phyloP scores from a whole-genome alignment of 129 eudicot genomes.

The Pittosporum tobira region DNA sequence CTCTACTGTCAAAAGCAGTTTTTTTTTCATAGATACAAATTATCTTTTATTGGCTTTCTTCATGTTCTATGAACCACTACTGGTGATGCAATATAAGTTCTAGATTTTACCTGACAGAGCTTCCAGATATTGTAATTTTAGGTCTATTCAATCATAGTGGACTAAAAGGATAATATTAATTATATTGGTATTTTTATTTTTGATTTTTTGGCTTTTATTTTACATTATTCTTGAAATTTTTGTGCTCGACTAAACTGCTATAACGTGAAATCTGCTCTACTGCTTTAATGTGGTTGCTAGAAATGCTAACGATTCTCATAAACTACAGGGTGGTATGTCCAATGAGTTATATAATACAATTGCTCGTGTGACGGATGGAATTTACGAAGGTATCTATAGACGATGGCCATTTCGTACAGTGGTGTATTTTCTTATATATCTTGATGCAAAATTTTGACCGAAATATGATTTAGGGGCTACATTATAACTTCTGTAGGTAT shows the following conservation, averaged over 20 bases:
- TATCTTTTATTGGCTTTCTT: neutral
- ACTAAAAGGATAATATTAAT: neutral
- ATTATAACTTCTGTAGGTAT: constrained; percentile 41
- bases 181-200: too few species aligned
- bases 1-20: neutral
- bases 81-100: neutral
- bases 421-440: neutral
- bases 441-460: neutral
- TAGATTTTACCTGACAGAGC: neutral
- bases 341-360: constrained; percentile 86
- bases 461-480: constrained; percentile 7
- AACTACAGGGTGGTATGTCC: constrained; percentile 97
- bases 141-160: neutral
- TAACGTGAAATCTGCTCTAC: too few species aligned
- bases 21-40: neutral
- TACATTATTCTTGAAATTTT: too few species aligned
- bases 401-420: neutral
- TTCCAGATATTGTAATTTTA: neutral
- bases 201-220: too few species aligned
- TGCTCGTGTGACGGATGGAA: constrained; percentile 97
- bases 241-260: neutral
- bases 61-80: neutral
- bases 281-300: constrained; percentile 5
- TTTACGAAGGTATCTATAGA: constrained; percentile 70
- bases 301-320: constrained; percentile 3